Evolutionary conservation across 495 filamentous ascomycete genomes (phyloP), one percentile per base, ranked within the genome.

Genomic region (Penicillium crystallinum): DNA sequence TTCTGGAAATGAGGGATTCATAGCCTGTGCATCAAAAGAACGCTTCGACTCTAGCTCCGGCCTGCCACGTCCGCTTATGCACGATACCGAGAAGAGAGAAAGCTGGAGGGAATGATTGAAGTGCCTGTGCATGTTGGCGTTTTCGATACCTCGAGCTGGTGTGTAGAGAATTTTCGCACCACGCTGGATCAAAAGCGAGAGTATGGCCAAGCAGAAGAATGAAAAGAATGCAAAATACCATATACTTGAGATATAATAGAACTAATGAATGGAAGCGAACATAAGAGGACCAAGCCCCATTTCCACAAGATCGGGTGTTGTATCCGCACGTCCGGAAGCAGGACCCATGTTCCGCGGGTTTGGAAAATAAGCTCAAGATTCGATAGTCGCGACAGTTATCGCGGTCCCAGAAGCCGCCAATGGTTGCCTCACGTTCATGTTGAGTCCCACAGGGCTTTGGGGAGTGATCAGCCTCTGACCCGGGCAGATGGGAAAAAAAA

Each of bases 341-440:
- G 0, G 9, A 15, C 3, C 14, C 9, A 6, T 9, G 22, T 43
- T 31, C 59, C 59, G 56, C 18, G 46, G 33, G 47, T 41, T 44
- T 35, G 57, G 14, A 49, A n/a, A 50, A 53, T 57, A 60, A 63
- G 49, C 52, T 58, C 57, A 61, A 58, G 54, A 57, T 61, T 63
- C 48, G 40, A 61, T 54, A 51, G 52, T 58, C 25, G 35, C 35
- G 29, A 50, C 41, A 30, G 38, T 19, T 46, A 35, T 10, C 27
- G 33, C 35, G 37, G 17, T 30, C 31, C 12, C 12, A 12, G 18
- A 12, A 37, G 33, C 43, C 21, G 15, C 48, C 48, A 47, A 52
- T 56, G 12, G 34, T 2, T 17, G 34, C n/a, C 31, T 18, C 21
- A 19, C 11, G 19, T 14, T n/a, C 38, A n/a, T 38, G 36, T 48